Conservation (phyloP, 1,284 basidiomycete species). For the Tylopilus sp. region DNA sequence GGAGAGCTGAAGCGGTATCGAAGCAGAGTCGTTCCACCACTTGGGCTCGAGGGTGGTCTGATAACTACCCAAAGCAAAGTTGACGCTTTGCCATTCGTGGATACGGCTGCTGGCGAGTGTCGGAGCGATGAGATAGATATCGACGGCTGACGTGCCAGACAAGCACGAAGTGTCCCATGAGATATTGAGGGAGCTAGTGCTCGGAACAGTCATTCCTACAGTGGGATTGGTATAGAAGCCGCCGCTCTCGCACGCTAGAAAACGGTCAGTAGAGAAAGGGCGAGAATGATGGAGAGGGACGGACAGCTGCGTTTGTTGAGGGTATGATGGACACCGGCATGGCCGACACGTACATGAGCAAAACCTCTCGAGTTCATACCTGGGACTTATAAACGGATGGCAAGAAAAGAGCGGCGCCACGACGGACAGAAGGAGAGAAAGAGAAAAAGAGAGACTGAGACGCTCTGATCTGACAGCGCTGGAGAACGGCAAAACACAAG, state of each 20-base stretch:
- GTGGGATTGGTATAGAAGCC: slow-evolving; percentile 78
- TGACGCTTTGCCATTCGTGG: slow-evolving; percentile 73
- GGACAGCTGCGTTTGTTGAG: slow-evolving; percentile 35
- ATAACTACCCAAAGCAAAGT: slow-evolving; percentile 67
- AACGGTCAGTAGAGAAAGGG: slow-evolving; percentile 8
- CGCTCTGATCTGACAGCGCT: slow-evolving; percentile 1
- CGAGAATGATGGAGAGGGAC: background rate
- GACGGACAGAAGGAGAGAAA: slow-evolving; percentile 28
- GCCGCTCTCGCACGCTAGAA: slow-evolving; percentile 62
- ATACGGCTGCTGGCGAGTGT: slow-evolving; percentile 57
- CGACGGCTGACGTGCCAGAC: slow-evolving; percentile 56
- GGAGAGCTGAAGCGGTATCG: slow-evolving; percentile 69
- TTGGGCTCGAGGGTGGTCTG: slow-evolving; percentile 67
- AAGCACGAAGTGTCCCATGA: slow-evolving; percentile 79
- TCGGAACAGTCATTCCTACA: slow-evolving; percentile 62
- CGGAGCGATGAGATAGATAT: slow-evolving; percentile 83
- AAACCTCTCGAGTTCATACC: slow-evolving; percentile 46
- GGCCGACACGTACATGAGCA: slow-evolving; percentile 39
- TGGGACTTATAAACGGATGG: background rate
- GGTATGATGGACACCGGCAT: slow-evolving; percentile 32
- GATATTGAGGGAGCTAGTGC: slow-evolving; percentile 68
- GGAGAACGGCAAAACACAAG: slow-evolving; percentile 19
- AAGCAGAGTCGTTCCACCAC: slow-evolving; percentile 82
- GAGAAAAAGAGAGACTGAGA: slow-evolving; percentile 28
- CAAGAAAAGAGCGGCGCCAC: slow-evolving; percentile 42